phyloP scores from a whole-genome alignment of 345 rosid species.

The Pistacia integerrima region DNA sequence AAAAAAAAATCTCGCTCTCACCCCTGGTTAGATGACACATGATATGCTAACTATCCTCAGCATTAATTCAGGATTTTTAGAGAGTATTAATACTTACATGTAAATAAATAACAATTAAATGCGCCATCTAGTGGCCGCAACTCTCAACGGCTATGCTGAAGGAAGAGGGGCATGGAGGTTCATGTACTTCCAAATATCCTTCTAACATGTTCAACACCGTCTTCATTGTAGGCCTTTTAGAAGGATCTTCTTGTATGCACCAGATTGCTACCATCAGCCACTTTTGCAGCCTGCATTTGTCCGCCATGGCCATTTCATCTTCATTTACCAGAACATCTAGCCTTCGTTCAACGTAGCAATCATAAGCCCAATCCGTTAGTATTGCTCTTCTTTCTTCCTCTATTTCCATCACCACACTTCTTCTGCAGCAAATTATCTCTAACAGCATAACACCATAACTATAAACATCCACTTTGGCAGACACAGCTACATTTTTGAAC shows the following conservation, averaged over 20 bases:
- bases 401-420: not conserved
- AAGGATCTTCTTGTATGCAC: slow-evolving; percentile 36
- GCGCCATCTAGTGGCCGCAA: not conserved
- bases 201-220: slow-evolving; percentile 27
- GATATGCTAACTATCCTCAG: too few relatives aligned
- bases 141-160: not conserved
- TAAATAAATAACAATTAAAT: too few relatives aligned
- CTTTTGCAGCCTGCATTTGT: slow-evolving; percentile 15
- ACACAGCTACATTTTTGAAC: slow-evolving; percentile 22
- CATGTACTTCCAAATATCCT: slow-evolving; percentile 21
- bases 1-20: too few relatives aligned
- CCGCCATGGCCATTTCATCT: slow-evolving; percentile 15
- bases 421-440: slow-evolving; percentile 30
- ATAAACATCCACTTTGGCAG: slow-evolving; percentile 36
- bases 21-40: too few relatives aligned
- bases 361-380: slow-evolving; percentile 27
- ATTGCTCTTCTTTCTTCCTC: slow-evolving; percentile 16
- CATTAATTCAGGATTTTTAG: too few relatives aligned
- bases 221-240: slow-evolving; percentile 26
- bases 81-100: too few relatives aligned
- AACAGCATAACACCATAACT: slow-evolving; percentile 32
- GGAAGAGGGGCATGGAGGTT: slow-evolving; percentile 16
- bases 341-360: slow-evolving; percentile 19
- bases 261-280: slow-evolving; percentile 25
- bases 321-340: slow-evolving; percentile 6